A percentile compares a stretch with the other conserved stretches of the same genome.
These are phyloP conservation scores for Kurtzmaniella natalensis DNA, from an alignment of 1,139 yeast genomes.

Conservation along the genomic window DNA sequence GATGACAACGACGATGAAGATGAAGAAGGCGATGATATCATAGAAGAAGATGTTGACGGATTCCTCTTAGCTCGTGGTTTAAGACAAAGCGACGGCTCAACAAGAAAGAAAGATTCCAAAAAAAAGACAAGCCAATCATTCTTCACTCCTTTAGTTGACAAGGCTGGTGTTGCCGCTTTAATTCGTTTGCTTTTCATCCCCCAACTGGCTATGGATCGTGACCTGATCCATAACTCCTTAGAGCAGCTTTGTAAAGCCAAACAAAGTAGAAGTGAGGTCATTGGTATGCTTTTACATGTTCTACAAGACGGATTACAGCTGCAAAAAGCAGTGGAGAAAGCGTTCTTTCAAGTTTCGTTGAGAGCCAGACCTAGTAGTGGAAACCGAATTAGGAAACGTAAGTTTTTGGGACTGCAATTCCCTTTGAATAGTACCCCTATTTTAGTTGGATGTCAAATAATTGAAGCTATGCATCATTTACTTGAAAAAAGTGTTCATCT, in stretches of 20 bases:
- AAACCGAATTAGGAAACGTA: conserved; percentile 4
- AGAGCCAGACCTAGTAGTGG: conserved; percentile 17
- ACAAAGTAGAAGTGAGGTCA: conserved; percentile 74
- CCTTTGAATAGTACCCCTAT: conserved; percentile 67
- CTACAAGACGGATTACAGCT: conserved; percentile 70
- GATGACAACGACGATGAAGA: conserved; percentile 15
- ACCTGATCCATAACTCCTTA: conserved; percentile 61
- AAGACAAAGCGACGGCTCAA: not conserved
- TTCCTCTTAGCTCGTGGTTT: not conserved
- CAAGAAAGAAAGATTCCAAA: not conserved
- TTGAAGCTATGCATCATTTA: conserved; percentile 71
- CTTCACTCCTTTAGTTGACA: conserved; percentile 70
- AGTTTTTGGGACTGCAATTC: conserved; percentile 25
- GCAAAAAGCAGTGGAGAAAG: conserved; percentile 58
- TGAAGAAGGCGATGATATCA: conserved; percentile 12
- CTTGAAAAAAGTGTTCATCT: conserved; percentile 67
- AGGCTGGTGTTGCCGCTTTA: conserved; percentile 70
- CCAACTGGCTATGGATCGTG: conserved; percentile 62
- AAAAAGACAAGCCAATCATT: conserved; percentile 27
- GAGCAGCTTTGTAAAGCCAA: conserved; percentile 69
- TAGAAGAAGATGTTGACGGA: conserved; percentile 9
- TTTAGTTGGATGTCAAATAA: conserved; percentile 69
- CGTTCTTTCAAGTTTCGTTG: conserved; percentile 54
- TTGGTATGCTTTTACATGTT: conserved; percentile 63
- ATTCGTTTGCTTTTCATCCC: conserved; percentile 72